Base-by-base conservation (phyloP, 352 stramenopile species). In the Pythium biforme region DNA sequence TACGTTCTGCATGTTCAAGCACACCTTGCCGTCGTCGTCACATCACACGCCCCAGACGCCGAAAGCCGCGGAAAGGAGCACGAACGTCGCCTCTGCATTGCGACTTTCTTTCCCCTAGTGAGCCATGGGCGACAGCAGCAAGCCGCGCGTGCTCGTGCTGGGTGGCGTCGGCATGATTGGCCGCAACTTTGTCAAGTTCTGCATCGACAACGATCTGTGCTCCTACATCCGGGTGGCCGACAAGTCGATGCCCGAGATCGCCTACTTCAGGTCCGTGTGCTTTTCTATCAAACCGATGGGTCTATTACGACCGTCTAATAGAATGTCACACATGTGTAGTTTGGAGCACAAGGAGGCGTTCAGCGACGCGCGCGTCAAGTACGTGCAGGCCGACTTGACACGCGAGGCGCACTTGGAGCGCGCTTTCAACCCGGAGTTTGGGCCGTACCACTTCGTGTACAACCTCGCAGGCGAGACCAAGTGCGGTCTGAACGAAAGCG, bases 231-330 rank as follows among this genome's bases (percentile, higher is more conserved):
- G 85, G 46, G 83, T 95, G 55, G 83, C 82, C 33, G 87, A 95
- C 74, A 95, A 95, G 71, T 89, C 85, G 20, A 89, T 93, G 79
- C 81, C 83, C 41, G 85, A 90, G 70, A 95, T 94, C 69, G 88
- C 87, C 33, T 95, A 95, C 74, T 93, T 95, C 55, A 88, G 77
- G 81, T 85, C 10, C 17, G 55, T 48, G 31, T 1, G 31, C 1
- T 11, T 8, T 37, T 37, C 8, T 37, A n/a, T n/a, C n/a, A n/a
- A n/a, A n/a, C n/a, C n/a, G n/a, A n/a, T n/a, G n/a, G n/a, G n/a
- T n/a, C n/a, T n/a, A n/a, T n/a, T n/a, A 27, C 19, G n/a, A 46
- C 12, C 33, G 6, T 58, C 37, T 14, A 23, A 17, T 23, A 40
- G 23, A 47, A 65, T 54, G 55, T 48, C n/a, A 17, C 46, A 22